Evolutionary conservation across 306 rosid species (phyloP), one percentile per base, ranked within the genome.

Genomic region (Sicyos baderoa): DNA sequence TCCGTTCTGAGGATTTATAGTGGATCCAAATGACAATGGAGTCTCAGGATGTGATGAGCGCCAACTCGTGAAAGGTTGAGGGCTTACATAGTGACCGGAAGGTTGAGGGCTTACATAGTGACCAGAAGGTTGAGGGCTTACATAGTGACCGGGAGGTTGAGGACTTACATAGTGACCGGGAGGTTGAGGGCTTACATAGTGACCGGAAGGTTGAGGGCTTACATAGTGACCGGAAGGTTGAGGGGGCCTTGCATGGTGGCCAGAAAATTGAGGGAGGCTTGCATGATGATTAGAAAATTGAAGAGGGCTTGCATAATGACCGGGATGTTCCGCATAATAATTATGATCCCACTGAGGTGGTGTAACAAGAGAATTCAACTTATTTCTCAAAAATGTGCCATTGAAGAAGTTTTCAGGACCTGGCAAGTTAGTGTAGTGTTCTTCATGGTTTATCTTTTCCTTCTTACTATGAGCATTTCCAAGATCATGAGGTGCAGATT

Each of bases 401-500:
- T 68, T 68, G 71, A 83, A 83, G 70, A 71, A 82, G 64, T 89
- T 89, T 32, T 47, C 52, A 47, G 81, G 79, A 81, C 17, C 70
- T 8, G 22, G 89, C 13, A 83, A 76, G 32, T 76, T 19, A 59
- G 52, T 1, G 50, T 73, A 76, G 50, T 71, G 77, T 64, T 79
- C 88, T 71, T 85, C 95, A 49, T 71, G 49, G 45, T 58, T 61
- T 35, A 42, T 45, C 64, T 72, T 80, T 65, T 76, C 79, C 76
- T 84, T 88, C 89, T 74, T 85, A 70, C 72, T 81, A 9, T 42
- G 76, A 73, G 54, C 70, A 73, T 79, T 81, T 19, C 72, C 81
- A 52, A 78, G 58, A 63, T 84, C 85, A 76, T 75, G 80, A 73
- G 97, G 88, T 11, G 83, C 80, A 58, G 96, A 88, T 75, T 74